Evolutionary conservation across 2,329 filamentous ascomycete genomes (phyloP), one percentile per base, ranked within the genome.

Genomic region (Coniochaeta prunicola): DNA sequence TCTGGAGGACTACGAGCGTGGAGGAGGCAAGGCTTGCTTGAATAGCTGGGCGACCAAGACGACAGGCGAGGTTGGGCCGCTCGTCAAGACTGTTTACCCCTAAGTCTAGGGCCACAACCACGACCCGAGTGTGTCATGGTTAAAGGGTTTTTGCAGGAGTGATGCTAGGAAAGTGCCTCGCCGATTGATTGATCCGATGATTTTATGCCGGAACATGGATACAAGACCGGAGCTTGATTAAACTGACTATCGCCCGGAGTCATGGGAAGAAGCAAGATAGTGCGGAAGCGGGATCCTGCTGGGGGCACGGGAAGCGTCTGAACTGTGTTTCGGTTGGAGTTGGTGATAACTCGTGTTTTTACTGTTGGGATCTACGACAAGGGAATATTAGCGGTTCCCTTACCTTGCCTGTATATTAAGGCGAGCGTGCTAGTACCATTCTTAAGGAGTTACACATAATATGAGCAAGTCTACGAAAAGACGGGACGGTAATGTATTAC

Each of bases 1-100:
- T 56, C 53, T 56, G 30, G 53, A 56, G 30, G 53, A 56, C n/a
- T 56, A 56, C 34, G 53, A 36, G 7, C 36, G 36, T 17, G 36
- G 36, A 40, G 36, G 36, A 40, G 53, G 53, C 12, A 38, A 34
- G 30, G 53, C 30, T 12, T 56, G 53, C 34, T 36, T 56, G 34
- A 56, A 56, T n/a, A 26, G 30, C 19, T 56, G 53, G 53, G 19
- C 12, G 15, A 38, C 28, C 13, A 56, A 56, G 45, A 50, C 21
- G 19, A 26, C 19, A 17, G 45, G 45, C 26, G 45, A 50, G 45
- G 45, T 50, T 50, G 45, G 45, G 26, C 45, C 45, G 21, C 45
- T 50, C 19, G 19, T 50, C 26, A 26, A 50, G 45, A 50, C 45
- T 40, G 36, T 17, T 40, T 40, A 40, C 36, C 15, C 7, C 36